phyloP scores from a whole-genome alignment of 441 rosid species.

The Mallotus japonicus region DNA sequence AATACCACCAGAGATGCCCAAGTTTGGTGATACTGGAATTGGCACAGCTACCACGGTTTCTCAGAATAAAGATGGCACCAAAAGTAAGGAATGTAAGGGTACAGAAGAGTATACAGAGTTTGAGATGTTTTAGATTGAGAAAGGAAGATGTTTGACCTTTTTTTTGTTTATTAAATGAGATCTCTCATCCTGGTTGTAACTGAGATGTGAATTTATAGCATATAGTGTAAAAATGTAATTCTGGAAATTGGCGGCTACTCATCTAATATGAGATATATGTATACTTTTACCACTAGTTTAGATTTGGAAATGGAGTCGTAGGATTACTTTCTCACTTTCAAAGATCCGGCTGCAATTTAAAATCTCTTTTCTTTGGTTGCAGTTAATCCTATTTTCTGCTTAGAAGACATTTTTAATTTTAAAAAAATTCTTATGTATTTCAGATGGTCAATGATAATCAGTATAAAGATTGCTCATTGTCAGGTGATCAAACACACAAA shows the following conservation, averaged over 20 bases:
- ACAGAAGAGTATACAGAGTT: conserved; percentile 42
- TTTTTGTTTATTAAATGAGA: conserved; percentile 15
- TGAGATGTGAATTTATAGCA: conserved; percentile 25
- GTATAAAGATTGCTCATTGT: no score
- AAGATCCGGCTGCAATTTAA: not conserved
- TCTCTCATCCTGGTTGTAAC: conserved; percentile 30
- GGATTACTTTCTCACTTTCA: not conserved
- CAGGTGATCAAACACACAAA: no score
- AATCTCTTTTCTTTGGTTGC: not conserved
- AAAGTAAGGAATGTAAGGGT: conserved; percentile 31
- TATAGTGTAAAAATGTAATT: conserved; percentile 38
- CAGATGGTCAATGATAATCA: no score
- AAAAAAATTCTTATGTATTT: no score
- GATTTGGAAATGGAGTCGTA: conserved; percentile 14
- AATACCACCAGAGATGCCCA: conserved; percentile 61
- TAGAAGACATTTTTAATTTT: not conserved
- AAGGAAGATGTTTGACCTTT: conserved; percentile 25
- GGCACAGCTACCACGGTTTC: conserved; percentile 16
- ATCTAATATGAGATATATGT: conserved; percentile 20
- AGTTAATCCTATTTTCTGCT: not conserved
- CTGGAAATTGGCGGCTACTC: conserved; percentile 24
- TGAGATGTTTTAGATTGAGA: conserved; percentile 47
- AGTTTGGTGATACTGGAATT: conserved; percentile 24
- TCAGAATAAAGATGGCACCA: conserved; percentile 34
- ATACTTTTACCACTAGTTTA: conserved; percentile 17